Base-by-base conservation (phyloP, 139 green algal species). In the Nannochloris sp. region DNA sequence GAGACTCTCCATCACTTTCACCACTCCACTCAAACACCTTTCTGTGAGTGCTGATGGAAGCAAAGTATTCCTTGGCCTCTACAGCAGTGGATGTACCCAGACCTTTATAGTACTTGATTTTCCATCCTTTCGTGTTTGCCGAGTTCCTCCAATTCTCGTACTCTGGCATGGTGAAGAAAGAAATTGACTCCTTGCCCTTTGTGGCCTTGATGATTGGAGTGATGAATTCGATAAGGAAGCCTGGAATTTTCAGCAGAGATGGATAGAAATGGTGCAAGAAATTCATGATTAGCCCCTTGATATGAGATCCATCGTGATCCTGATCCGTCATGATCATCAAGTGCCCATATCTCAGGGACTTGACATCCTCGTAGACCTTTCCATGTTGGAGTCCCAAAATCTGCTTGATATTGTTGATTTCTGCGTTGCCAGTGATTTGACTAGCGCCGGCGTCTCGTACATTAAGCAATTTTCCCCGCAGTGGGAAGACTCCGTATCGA, bases 271-370 rank as follows among this genome's bases (percentile, higher is more conserved):
- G 79, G 81, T 98, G 92, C 49, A 99, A 72, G 79, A 95, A 98
- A 84, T 99, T 99, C 87, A 99, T 98, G 76, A 99, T 94, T 9
- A 99, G 88, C 36, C 94, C 94, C 81, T 99, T 99, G 84, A 99
- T 99, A 84, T 99, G 94, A 3, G 80, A 94, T 49, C 94, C 94
- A 71, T 99, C 94, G 60, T 98, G 90, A 67, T 99, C 94, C 85
- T 97, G 92, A 71, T 99, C 94, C 1, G 94, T 99, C 94, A 99
- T 99, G 72, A 99, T 99, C 94, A 99, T 98, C 6, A 99, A 80
- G 74, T 96, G 86, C 2, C 94, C 94, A 66, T 99, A 99, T 4
- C 94, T 85, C 76, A 99, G 86, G 14, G 81, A 81, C 76, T 94
- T 95, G 16, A 71, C 76, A 74, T 91, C 83, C 11, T 88, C 81